A percentile compares a stretch with the other conserved stretches of the same genome.
These are phyloP conservation scores for Solanum gracilifrons DNA, from an alignment of 257 asterid species.

Conservation along the genomic window DNA sequence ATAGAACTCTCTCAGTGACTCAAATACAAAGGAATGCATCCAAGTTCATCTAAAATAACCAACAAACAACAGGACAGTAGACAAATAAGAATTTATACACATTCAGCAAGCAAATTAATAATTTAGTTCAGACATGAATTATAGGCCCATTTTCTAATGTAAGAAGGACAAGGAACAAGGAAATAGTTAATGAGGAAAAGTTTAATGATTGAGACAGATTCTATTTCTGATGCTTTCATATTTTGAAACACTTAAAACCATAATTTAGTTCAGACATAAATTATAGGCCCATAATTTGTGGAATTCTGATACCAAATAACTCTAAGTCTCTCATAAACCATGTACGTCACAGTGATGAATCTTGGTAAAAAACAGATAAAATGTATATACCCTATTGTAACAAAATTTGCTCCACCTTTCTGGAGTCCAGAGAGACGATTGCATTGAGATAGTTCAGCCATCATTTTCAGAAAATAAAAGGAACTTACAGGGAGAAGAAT, in stretches of 20 bases:
- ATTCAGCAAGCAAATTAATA: not conserved
- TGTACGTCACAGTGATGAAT: not conserved
- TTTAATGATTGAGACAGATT: not conserved
- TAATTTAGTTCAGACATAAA: not conserved
- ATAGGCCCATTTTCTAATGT: not conserved
- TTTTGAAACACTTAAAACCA: not conserved
- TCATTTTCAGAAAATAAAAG: not conserved
- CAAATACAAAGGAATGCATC: not conserved
- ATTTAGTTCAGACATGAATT: not conserved
- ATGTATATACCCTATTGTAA: not conserved
- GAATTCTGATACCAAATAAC: not conserved
- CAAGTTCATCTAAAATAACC: not conserved
- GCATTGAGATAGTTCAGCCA: not conserved
- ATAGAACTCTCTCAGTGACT: not conserved
- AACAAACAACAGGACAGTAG: not conserved
- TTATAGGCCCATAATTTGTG: not conserved
- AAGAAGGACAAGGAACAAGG: not conserved
- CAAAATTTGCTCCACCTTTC: not conserved
- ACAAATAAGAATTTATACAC: not conserved
- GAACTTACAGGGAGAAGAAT: conserved; percentile 68
- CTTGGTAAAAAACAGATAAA: not conserved
- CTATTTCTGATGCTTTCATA: not conserved
- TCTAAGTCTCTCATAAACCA: not conserved
- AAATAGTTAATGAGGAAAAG: not conserved
- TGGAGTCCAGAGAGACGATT: not conserved